Base-by-base conservation (phyloP, 768 basidiomycete genomes). In the Suillus tomentosus region DNA sequence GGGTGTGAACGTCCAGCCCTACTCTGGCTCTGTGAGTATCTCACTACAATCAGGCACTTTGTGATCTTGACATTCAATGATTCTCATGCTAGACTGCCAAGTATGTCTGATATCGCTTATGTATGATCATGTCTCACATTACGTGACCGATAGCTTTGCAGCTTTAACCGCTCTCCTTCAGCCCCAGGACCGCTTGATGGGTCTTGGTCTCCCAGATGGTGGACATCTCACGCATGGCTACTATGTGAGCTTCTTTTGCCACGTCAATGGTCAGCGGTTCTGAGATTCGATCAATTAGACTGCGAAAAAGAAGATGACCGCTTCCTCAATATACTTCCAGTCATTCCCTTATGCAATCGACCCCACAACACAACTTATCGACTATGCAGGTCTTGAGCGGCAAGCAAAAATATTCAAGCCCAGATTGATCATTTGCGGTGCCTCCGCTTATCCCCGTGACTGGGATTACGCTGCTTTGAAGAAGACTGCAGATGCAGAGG, bases 281-380 rank as follows among this genome's bases (percentile, higher is more conserved):
- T 65, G 22, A 65, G 50, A 22, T 57, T 47, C 68, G 22, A 24
- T 65, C 50, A 40, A 54, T 19, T 70, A 94, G 92, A 96, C 95
- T 63, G 94, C 95, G 65, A 99, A 99, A 83, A 97, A 98, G 85
- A 99, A 99, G 81, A 99, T 99, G 89, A 98, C 97, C 40, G 94
- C 97, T 42, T 99, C 96, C 27, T 99, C 97, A 22, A 98, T 99
- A 81, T 99, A 99, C 84, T 99, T 99, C 91, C 96, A 99, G 76
- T 97, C 97, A 43, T 84, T 97, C 74, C 96, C 97, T 54, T 99
- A 99, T 71, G 87, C 84, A 56, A 88, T 96, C 64, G 85, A 89
- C 72, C 89, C 91, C 56, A 79, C 87, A 51, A 92, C 90, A 62
- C 90, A 97, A 74, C 84, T 96, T 68, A 87, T 99, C 70, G 96